Base-by-base conservation (phyloP, 2,329 filamentous ascomycete species). In the Trichophyton equinum region DNA sequence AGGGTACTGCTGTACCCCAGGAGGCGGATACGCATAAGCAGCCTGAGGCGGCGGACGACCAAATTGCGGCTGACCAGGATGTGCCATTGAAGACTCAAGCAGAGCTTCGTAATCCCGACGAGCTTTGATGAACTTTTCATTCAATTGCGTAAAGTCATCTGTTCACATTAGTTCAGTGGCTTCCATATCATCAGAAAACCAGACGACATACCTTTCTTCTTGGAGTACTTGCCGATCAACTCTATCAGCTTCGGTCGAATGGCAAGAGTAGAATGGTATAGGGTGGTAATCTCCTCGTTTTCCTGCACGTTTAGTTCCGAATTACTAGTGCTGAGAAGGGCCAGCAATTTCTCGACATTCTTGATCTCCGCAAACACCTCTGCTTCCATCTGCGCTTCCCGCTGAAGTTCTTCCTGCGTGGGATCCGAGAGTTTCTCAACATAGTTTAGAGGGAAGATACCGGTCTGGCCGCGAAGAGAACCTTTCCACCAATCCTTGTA, bases 401-500 rank as follows among this genome's bases (percentile, higher is more conserved):
- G 85, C 75, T 96, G 91, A 66, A 99, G 75, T 79, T 99, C 94
- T 67, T 97, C 92, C 18, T 86, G 86, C 0, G 94, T 97, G 4
- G 94, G 94, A 70, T 99, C 94, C 60, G 91, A 85, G 65, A 99
- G 79, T 75, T 99, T 99, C 77, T 99, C 94, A 15, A 99, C 94
- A 70, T 99, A 99, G 77, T 99, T 99, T 65, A 99, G 82, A 5
- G 94, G 94, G 75, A 99, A 99, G 65, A 99, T 99, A 67, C 94
- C 94, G 5, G 91, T 96, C 74, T 96, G 90, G 20, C 94, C 94
- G 71, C 91, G 85, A 62, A 99, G 78, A 47, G 91, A 95, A 1
- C 94, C 94, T 68, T 95, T 92, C 94, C 94, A 99, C 94, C 94
- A 99, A 74, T 99, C 94, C 75, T 97, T 99, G 78, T 95, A 99